Percentiles rank a stretch among this genome's conserved stretches.
phyloP scores from a whole-genome alignment of 345 rosid species.

The Tarenaya hassleriana region DNA sequence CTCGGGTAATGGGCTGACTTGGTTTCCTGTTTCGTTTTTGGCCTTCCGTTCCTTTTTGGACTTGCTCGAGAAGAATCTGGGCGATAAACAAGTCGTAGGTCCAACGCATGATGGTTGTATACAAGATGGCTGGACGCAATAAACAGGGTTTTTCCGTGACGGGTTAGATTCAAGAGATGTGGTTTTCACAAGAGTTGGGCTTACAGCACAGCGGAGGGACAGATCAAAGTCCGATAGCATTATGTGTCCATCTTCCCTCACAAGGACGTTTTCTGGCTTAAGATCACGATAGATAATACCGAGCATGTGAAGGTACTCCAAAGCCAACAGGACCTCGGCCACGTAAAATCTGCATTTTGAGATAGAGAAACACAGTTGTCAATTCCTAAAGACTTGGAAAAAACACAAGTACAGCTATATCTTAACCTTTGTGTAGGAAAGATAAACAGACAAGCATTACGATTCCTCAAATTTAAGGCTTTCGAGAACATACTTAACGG shows the following conservation, averaged over 20 bases:
- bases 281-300: conserved; percentile 38
- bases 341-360: conserved; percentile 43
- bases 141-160: conserved; percentile 38
- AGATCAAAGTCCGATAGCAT: conserved; percentile 64
- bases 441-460: no score
- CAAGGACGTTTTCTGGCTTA: conserved; percentile 61
- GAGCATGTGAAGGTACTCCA: conserved; percentile 61
- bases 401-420: not conserved
- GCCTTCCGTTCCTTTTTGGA: conserved; percentile 52
- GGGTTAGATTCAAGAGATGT: conserved; percentile 17
- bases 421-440: no score
- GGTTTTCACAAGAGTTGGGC: conserved; percentile 64
- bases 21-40: conserved; percentile 38
- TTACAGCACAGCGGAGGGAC: conserved; percentile 52
- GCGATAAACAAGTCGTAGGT: conserved; percentile 62
- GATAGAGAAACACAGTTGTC: conserved; percentile 12
- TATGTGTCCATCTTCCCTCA: conserved; percentile 60
- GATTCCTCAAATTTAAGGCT: no score
- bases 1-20: conserved; percentile 45
- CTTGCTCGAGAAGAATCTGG: conserved; percentile 59
- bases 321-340: conserved; percentile 51
- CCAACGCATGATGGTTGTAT: conserved; percentile 61
- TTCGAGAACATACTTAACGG: conserved; percentile 50
- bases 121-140: conserved; percentile 61
- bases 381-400: not conserved